Percentiles rank a stretch among this genome's conserved stretches.
Conservation (phyloP, 1,284 basidiomycete species). For the Ceratobasidium sp. region DNA sequence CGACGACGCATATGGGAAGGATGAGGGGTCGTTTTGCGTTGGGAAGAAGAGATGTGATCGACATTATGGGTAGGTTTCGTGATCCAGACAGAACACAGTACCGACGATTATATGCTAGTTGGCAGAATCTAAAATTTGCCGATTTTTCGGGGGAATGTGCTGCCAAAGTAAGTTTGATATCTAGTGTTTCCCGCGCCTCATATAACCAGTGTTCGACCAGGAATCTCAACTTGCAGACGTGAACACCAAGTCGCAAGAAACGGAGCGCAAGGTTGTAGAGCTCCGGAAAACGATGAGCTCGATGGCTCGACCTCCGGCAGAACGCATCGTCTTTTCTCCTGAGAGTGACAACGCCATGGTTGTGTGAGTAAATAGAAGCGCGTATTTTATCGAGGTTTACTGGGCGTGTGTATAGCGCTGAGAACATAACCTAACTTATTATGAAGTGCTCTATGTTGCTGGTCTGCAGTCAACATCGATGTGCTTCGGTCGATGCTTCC, state of each 20-base stretch:
- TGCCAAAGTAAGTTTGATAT: slow-evolving; percentile 62
- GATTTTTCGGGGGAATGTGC: slow-evolving; percentile 81
- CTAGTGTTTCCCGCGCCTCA: neutral
- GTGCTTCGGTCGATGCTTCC: too few species aligned
- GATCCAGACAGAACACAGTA: slow-evolving; percentile 18
- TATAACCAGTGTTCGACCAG: neutral
- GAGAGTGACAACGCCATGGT: neutral
- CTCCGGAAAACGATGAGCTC: slow-evolving; percentile 31
- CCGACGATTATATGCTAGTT: slow-evolving; percentile 59
- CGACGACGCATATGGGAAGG: slow-evolving; percentile 58
- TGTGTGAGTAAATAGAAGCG: neutral
- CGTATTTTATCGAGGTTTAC: neutral
- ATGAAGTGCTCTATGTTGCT: too few species aligned
- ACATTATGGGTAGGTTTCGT: slow-evolving; percentile 73
- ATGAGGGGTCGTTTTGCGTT: slow-evolving; percentile 77
- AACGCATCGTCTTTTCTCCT: slow-evolving; percentile 17
- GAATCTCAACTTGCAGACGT: slow-evolving; percentile 32
- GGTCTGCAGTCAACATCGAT: too few species aligned
- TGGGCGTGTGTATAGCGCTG: too few species aligned
- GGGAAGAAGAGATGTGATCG: slow-evolving; percentile 81
- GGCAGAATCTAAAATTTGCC: slow-evolving; percentile 80
- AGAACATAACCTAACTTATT: too few species aligned
- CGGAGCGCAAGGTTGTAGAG: slow-evolving; percentile 26
- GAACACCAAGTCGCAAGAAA: slow-evolving; percentile 26
- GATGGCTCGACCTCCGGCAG: slow-evolving; percentile 23